A percentile compares a stretch with the other conserved stretches of the same genome.
phyloP scores from a whole-genome alignment of 345 rosid genomes.

The Cardamine occulta region DNA sequence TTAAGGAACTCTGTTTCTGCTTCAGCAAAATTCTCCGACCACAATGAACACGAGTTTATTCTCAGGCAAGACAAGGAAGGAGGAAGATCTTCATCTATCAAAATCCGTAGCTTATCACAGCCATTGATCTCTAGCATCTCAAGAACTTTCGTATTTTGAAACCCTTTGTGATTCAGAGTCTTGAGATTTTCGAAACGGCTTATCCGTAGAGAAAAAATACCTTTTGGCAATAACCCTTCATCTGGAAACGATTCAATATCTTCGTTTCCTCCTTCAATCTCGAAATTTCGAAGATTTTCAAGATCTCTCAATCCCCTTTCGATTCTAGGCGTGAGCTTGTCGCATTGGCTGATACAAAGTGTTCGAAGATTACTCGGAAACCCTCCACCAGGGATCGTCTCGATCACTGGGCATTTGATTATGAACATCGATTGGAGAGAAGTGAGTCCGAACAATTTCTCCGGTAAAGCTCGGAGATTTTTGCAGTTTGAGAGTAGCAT shows the following conservation, averaged over 20 bases:
- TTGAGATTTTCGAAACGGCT: constrained; percentile 37
- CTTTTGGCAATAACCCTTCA: constrained; percentile 44
- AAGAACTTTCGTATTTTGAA: constrained; percentile 34
- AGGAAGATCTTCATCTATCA: constrained; percentile 47
- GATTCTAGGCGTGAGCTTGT: constrained; percentile 39
- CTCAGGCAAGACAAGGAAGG: constrained; percentile 38
- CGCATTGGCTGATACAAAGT: constrained; percentile 42
- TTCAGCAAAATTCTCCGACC: constrained; percentile 23
- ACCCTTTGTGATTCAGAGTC: constrained; percentile 32
- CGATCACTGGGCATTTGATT: constrained; percentile 43
- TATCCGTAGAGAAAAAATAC: constrained; percentile 37
- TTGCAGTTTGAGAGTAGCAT: constrained; percentile 45
- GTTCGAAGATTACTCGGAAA: constrained; percentile 43
- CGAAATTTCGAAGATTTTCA: constrained; percentile 40
- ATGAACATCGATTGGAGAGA: constrained; percentile 44
- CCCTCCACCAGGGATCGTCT: constrained; percentile 40
- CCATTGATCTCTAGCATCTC: constrained; percentile 43
- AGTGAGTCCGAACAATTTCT: constrained; percentile 39
- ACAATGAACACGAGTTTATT: constrained; percentile 40
- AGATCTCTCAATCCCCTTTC: constrained; percentile 45
- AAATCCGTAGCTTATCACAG: constrained; percentile 43
- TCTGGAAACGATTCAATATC: constrained; percentile 48
- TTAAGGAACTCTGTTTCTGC: constrained; percentile 38
- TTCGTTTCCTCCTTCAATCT: constrained; percentile 45
- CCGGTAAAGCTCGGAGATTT: constrained; percentile 46